These are phyloP conservation scores for Aspergillus sp. DNA, from an alignment of 2,329 filamentous ascomycete genomes.

Conservation along the genomic window DNA sequence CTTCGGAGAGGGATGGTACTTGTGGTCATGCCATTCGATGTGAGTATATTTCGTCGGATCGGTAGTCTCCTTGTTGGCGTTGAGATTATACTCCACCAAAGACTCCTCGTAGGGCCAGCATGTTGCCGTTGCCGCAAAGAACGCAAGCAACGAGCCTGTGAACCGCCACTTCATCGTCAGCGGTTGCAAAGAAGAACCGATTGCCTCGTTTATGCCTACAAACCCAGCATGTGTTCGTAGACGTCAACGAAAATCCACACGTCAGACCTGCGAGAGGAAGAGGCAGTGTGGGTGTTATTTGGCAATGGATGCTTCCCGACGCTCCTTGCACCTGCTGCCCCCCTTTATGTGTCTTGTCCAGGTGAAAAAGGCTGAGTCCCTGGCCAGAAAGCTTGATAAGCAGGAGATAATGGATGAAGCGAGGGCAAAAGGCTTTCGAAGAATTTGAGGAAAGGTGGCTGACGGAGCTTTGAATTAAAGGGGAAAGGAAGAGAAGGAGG, in stretches of 20 bases:
- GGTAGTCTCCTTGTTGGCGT: conserved; percentile 57
- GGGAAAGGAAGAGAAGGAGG: conserved; percentile 2
- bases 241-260: background rate
- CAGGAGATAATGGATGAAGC: background rate
- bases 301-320: background rate
- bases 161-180: conserved; percentile 33
- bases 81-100: conserved; percentile 59
- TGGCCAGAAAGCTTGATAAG: background rate
- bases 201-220: conserved; percentile 10
- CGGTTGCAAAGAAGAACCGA: conserved; percentile 8
- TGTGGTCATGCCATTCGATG: conserved; percentile 55
- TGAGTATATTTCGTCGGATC: conserved; percentile 57
- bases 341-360: conserved; percentile 9
- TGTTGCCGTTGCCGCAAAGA: conserved; percentile 23
- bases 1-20: conserved; percentile 53
- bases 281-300: background rate
- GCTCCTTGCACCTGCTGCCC: background rate
- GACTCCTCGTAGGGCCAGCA: conserved; percentile 50
- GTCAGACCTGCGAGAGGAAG: background rate
- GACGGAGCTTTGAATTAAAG: background rate
- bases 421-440: background rate
- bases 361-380: background rate
- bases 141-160: conserved; percentile 24
- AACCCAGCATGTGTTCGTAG: conserved; percentile 20
- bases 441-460: background rate